Conservation (phyloP, 768 basidiomycete genomes). For the Amanita inopinata region DNA sequence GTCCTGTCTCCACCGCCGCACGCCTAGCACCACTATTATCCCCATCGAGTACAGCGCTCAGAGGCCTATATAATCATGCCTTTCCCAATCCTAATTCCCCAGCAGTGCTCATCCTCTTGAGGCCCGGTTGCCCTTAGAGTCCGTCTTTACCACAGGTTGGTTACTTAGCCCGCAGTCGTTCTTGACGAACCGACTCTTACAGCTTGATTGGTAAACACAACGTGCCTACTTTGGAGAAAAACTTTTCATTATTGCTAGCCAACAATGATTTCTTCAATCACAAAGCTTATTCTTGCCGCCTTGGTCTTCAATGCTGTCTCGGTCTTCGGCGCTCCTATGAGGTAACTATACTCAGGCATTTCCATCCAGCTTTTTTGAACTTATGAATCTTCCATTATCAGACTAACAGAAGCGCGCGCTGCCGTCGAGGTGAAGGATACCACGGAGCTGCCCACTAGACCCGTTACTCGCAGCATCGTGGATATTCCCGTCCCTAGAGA, state of each 20-base stretch:
- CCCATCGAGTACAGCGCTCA: not conserved
- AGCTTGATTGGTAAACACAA: constrained; percentile 9
- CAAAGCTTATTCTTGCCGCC: constrained; percentile 27
- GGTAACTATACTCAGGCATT: constrained; percentile 16
- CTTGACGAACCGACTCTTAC: constrained; percentile 8
- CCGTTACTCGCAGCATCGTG: constrained; percentile 19
- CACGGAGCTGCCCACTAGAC: constrained; percentile 15
- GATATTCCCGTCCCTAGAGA: constrained; percentile 18
- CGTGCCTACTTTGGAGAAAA: constrained; percentile 17
- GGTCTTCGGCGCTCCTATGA: constrained; percentile 28
- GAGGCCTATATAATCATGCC: constrained; percentile 23
- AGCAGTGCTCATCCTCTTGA: constrained; percentile 38
- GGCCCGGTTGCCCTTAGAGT: constrained; percentile 39
- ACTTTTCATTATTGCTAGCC: constrained; percentile 24
- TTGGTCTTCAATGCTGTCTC: constrained; percentile 29
- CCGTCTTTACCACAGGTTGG: constrained; percentile 32
- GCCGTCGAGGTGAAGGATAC: constrained; percentile 18
- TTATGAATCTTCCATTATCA: constrained; percentile 11
- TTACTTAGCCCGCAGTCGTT: constrained; percentile 17
- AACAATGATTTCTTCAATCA: constrained; percentile 32
- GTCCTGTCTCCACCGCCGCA: too few species aligned
- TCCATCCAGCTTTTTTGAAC: not conserved
- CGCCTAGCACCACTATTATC: too few species aligned
- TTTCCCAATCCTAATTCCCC: constrained; percentile 18
- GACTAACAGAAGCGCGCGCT: constrained; percentile 19